A percentile compares a stretch with the other conserved stretches of the same genome.
Conservation (phyloP, 2,329 filamentous ascomycete genomes). For the Apiospora koreana region DNA sequence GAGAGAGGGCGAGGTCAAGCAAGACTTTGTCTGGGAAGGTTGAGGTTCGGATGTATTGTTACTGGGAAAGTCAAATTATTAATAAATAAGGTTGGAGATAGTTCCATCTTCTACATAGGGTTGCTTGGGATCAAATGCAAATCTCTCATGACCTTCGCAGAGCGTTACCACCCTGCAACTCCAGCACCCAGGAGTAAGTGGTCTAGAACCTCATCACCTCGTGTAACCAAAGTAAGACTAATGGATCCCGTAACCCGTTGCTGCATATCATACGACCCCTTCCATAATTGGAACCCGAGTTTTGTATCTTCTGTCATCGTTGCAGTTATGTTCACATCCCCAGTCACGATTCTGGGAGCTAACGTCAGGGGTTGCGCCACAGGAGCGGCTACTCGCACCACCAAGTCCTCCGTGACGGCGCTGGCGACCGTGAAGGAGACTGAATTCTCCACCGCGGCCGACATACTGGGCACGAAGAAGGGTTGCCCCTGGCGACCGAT, state of each 20-base stretch:
- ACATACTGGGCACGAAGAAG: conserved; percentile 24
- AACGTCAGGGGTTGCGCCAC: conserved; percentile 25
- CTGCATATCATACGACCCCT: conserved; percentile 16
- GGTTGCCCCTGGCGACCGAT: conserved; percentile 17
- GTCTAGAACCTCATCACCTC: conserved; percentile 20
- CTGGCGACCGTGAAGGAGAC: conserved; percentile 22
- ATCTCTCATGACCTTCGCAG: not conserved
- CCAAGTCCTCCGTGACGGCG: conserved; percentile 11
- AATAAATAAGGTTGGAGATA: not conserved
- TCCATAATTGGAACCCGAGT: conserved; percentile 14
- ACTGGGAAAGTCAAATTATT: not conserved
- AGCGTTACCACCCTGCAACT: conserved; percentile 25
- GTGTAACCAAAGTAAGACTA: conserved; percentile 22
- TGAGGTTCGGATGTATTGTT: conserved; percentile 3
- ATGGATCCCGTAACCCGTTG: conserved; percentile 22
- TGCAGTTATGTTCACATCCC: conserved; percentile 14
- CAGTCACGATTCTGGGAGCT: conserved; percentile 21
- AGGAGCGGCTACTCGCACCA: conserved; percentile 20
- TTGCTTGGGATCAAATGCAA: not conserved
- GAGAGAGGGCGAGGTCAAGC: conserved; percentile 27
- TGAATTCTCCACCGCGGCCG: conserved; percentile 14
- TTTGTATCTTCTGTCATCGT: conserved; percentile 11
- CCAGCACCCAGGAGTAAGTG: conserved; percentile 24
- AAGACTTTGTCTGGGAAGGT: conserved; percentile 45
- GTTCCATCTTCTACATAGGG: not conserved